phyloP scores from a whole-genome alignment of 805 yeast genomes.

The Peterozyma xylosa region DNA sequence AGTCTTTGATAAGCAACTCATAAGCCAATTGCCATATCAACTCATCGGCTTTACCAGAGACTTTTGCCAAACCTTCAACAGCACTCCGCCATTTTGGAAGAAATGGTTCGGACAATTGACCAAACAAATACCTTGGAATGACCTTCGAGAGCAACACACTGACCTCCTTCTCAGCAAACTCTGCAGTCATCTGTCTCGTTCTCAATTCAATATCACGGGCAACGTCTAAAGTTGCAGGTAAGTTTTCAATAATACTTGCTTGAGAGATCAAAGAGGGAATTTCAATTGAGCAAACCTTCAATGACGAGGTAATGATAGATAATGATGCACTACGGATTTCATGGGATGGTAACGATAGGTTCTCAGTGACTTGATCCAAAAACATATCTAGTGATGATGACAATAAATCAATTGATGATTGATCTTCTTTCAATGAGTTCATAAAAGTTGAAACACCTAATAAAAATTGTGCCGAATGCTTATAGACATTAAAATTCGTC shows the following conservation, averaged over 20 bases:
- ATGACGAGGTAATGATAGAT: conserved; percentile 32
- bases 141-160: conserved; percentile 20
- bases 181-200: conserved; percentile 48
- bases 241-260: conserved; percentile 56
- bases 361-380: conserved; percentile 19
- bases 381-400: conserved; percentile 9
- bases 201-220: conserved; percentile 72
- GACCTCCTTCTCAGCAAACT: conserved; percentile 22
- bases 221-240: conserved; percentile 60
- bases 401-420: conserved; percentile 11
- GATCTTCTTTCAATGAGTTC: not conserved
- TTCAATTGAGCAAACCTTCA: conserved; percentile 21
- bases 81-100: conserved; percentile 85
- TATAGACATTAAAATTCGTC: conserved; percentile 17
- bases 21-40: conserved; percentile 50
- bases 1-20: conserved; percentile 22
- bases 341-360: conserved; percentile 43
- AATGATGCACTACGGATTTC: conserved; percentile 39
- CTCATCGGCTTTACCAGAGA: conserved; percentile 32
- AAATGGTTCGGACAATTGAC: conserved; percentile 66
- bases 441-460: conserved; percentile 25
- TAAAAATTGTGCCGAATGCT: conserved; percentile 29
- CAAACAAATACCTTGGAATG: conserved; percentile 49
- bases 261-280: conserved; percentile 37
- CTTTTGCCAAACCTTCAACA: conserved; percentile 45